Evolutionary conservation across 208 protist genomes (phyloP).

Genomic region (Sergeia podlipaevii): DNA sequence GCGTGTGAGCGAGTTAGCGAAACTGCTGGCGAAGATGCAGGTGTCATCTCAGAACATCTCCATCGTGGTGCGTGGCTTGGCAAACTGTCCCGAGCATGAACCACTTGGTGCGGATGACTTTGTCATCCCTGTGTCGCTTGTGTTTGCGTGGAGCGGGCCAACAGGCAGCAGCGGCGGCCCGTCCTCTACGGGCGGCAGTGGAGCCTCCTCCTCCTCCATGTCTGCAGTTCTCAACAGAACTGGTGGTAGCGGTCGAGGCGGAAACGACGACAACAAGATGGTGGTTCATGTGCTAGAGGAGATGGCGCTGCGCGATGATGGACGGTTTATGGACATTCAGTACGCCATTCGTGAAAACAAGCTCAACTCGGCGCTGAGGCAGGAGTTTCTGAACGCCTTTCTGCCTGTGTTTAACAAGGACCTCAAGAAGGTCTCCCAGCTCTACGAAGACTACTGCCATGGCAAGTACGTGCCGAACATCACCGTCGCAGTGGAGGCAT

Average conservation of each 20-base stretch:
- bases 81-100: slow-evolving; percentile 66
- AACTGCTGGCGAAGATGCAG: slow-evolving; percentile 47
- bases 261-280: slow-evolving; percentile 39
- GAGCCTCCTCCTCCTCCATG: neutral
- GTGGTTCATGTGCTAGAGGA: slow-evolving; percentile 72
- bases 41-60: slow-evolving; percentile 63
- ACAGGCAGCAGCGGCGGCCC: neutral
- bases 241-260: neutral
- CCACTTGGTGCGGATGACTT: slow-evolving; percentile 56
- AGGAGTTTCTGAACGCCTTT: slow-evolving; percentile 79
- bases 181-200: slow-evolving; percentile 1
- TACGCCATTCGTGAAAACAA: slow-evolving; percentile 74
- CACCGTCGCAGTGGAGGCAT: slow-evolving; percentile 70
- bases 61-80: slow-evolving; percentile 56
- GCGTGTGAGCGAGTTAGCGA: slow-evolving; percentile 44
- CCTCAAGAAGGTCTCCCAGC: slow-evolving; percentile 33
- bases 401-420: slow-evolving; percentile 65
- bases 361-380: slow-evolving; percentile 46
- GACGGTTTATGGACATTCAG: slow-evolving; percentile 68
- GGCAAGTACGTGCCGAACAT: slow-evolving; percentile 87
- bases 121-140: slow-evolving; percentile 61
- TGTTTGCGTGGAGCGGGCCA: slow-evolving; percentile 69
- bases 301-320: slow-evolving; percentile 64
- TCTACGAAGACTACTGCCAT: slow-evolving; percentile 65
- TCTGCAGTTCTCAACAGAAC: neutral